Base-by-base conservation (phyloP, 164 flowering plant species). In the Santalum album region DNA sequence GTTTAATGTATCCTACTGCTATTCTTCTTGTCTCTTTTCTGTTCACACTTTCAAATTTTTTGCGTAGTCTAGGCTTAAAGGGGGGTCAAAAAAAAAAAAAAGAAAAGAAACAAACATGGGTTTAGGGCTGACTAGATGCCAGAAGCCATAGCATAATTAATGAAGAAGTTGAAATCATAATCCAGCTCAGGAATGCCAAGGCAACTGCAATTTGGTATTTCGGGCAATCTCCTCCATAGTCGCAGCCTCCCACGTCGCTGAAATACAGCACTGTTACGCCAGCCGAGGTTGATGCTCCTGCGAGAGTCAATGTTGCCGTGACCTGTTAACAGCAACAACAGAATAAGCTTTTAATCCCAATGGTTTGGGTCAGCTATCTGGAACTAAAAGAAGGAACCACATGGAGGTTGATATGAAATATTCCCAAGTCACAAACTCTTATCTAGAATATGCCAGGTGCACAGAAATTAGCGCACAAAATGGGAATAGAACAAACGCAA, bases 131-230 rank as follows among this genome's bases (percentile, higher is more conserved):
- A 52, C 73, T 72, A 1, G 81, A 63, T 36, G 88, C 85, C 46
- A 82, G 57, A 65, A 82, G 63, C 96, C 91, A 87, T 51, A 87
- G 75, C 89, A 82, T 78, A 27, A 82, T 74, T 27, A 82, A 74
- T 50, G 86, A 76, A 24, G 96, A 87, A 16, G 65, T 67, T n/a
- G 68, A 71, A 48, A 78, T 69, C 21, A 75, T 52, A 46, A 80
- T 39, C 91, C 96, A 87, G 56, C 82, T 71, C 54, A 80, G 21
- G 69, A 78, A 80, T 3, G 85, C 89, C 21, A 84, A 65, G 24
- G 68, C 71, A 42, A 82, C 73, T 0, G 89, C 64, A 27, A 80
- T 52, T 62, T 78, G 83, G 57, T 66, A 84, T 49, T 75, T 84
- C 24, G 44, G 64, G 69, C 96, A 84, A 29, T 77, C 86, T 19